Conservation (phyloP, 257 asterid genomes). For the Przewalskia tangutica region DNA sequence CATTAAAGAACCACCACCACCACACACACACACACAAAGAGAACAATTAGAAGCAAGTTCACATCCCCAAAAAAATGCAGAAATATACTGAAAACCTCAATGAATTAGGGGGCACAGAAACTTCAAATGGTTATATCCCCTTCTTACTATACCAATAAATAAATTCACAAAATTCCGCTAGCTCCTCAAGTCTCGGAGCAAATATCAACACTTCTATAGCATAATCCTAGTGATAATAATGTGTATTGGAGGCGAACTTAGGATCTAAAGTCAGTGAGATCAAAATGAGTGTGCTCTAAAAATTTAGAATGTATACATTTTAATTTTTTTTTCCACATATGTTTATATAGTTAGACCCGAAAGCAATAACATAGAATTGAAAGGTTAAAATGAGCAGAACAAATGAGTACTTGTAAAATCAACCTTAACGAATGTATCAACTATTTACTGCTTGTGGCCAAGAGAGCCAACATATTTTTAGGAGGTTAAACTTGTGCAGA, state of each 20-base stretch:
- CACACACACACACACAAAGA: neutral
- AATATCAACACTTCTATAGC: neutral
- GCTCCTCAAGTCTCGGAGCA: neutral
- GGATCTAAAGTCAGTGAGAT: neutral
- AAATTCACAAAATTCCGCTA: neutral
- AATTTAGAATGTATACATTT: neutral
- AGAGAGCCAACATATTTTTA: conserved; percentile 9
- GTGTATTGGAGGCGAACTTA: neutral
- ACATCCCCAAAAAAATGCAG: neutral
- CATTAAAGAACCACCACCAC: neutral
- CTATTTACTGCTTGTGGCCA: conserved; percentile 18
- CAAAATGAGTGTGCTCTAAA: neutral
- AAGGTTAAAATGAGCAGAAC: neutral
- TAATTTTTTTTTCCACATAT: neutral
- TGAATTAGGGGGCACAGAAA: neutral
- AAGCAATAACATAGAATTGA: neutral
- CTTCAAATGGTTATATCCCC: neutral
- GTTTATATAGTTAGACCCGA: neutral
- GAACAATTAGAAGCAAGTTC: neutral
- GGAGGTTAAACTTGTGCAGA: conserved; percentile 20
- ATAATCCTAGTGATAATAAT: neutral
- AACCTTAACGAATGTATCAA: conserved; percentile 12
- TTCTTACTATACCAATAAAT: neutral
- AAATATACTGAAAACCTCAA: neutral
- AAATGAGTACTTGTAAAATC: neutral